Evolutionary conservation across 2,329 filamentous ascomycete genomes (phyloP), one percentile per base, ranked within the genome.

Genomic region (Meredithiella fracta): DNA sequence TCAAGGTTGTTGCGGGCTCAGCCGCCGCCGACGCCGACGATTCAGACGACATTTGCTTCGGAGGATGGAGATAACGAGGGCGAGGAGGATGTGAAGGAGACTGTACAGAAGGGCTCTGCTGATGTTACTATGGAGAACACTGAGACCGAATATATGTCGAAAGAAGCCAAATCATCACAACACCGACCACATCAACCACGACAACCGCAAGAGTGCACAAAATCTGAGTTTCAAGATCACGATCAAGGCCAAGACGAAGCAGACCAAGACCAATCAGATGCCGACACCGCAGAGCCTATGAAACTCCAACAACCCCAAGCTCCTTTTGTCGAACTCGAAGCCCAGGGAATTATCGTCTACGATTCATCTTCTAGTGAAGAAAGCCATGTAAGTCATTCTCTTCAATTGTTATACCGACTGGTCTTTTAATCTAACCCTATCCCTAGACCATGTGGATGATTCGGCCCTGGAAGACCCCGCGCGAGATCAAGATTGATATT

Each of bases 361-460:
- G 90, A 97, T 67, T 82, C 85, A 60, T 79, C 85, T 11, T 86
- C 88, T 38, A 89, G 88, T 53, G 85, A 83, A 56, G 86, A 92
- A 66, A 92, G 87, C 64, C 91, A 97, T 74, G 88, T 94, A 78
- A 74, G 86, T 77, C 9, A 6, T 11, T 40, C 20, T 20, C 22
- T 34, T 34, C 11, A 11, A 11, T 34, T 11, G 29, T 34, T 34
- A 34, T 11, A 34, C 29, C 29, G 29, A 5, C 11, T 34, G 11
- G 29, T 34, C 29, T 34, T 34, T 11, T 34, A 34, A 34, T 34
- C 29, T 34, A 34, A 34, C 29, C 29, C 20, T 51, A 29, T 61
- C 63, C 2, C 22, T 51, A 95, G 87, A 94, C 88, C 17, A 98
- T 98, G 94, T 98, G 92, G 92, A 98, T 98, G 89, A 80, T 98